Evolutionary conservation across 1,284 basidiomycete species (phyloP).

Genomic region (Phylloboletellus chloephorus): DNA sequence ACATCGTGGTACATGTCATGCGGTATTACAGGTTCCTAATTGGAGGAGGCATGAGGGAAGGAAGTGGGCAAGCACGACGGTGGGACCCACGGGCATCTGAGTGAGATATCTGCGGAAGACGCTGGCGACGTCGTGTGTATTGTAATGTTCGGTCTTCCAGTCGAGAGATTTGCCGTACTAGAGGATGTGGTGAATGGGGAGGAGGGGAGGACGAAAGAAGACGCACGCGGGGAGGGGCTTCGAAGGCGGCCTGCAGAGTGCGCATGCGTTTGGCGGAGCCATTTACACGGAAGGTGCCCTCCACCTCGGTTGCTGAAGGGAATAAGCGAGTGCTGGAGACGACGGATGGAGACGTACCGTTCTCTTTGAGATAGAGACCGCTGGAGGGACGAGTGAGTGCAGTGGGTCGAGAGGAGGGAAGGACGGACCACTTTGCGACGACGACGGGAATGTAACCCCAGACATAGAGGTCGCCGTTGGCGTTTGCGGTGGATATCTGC

Average conservation of each 20-base stretch:
- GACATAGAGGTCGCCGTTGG: slow-evolving; percentile 77
- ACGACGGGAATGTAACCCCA: slow-evolving; percentile 96
- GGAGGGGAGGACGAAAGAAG: not conserved
- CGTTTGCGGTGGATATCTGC: slow-evolving; percentile 89
- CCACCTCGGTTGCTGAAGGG: slow-evolving; percentile 79
- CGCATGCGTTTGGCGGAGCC: slow-evolving; percentile 94
- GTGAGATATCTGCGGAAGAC: slow-evolving; percentile 95
- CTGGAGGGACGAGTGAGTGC: slow-evolving; percentile 34
- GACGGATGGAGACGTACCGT: slow-evolving; percentile 46
- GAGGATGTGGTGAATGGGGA: slow-evolving; percentile 5
- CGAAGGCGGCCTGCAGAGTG: slow-evolving; percentile 88
- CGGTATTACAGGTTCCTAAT: slow-evolving; percentile 88
- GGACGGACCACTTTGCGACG: slow-evolving; percentile 88
- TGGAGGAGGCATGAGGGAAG: slow-evolving; percentile 6
- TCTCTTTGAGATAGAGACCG: slow-evolving; percentile 88
- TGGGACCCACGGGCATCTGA: slow-evolving; percentile 80
- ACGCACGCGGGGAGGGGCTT: slow-evolving; percentile 80
- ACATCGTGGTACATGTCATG: slow-evolving; percentile 83
- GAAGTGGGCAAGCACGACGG: slow-evolving; percentile 13
- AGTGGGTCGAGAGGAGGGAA: slow-evolving; percentile 6
- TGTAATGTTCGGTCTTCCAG: slow-evolving; percentile 83
- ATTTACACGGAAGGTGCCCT: slow-evolving; percentile 92
- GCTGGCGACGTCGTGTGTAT: slow-evolving; percentile 93
- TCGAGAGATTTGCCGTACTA: slow-evolving; percentile 92
- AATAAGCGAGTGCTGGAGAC: slow-evolving; percentile 1